Evolutionary conservation across 23 red algal genomes (phyloP), one percentile per base, ranked within the genome.

Genomic region (Chondrus crispus): DNA sequence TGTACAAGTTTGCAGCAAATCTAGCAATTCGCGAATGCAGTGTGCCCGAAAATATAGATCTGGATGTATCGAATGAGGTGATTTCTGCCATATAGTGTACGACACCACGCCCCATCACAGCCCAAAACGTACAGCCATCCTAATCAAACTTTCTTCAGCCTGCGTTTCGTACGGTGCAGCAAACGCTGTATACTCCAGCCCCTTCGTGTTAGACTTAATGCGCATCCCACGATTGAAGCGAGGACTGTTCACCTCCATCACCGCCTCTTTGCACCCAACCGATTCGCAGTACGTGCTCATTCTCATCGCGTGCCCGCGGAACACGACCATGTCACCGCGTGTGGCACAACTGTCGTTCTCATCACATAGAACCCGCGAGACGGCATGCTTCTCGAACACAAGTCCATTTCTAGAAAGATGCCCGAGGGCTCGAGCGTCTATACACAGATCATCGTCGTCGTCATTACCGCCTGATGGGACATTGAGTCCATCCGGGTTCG

Each of bases 201-300:
- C 71, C 6, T 48, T 38, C 24, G 71, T 76, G 7, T 48, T 76
- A 5, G 39, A 40, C 6, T 26, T 26, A 5, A 76, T 48, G n/a
- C 71, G 4, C 19, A 76, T 4, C 4, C 71, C 71, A 8, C 5
- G 7, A 8, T 12, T 76, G 7, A 76, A 40, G 5, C 71, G 71
- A 8, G 71, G 71, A 20, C 71, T 76, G 71, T 76, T 76, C 44
- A 76, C 71, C 7, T 40, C 30, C 71, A 76, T 76, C 11, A 76
- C 44, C 8, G 37, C 24, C 43, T 20, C 7, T 42, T 40, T 38
- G 19, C 71, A 76, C 7, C 19, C 44, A 13, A 48, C 71, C 11
- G 28, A 42, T 5, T 5, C 4, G 71, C 71, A 76, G 19, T 76
- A 76, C 5, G 37, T 26, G 28, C 39, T 76, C 71, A 76, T 76